These are phyloP conservation scores for Trichoderma gracile DNA, from an alignment of 2,329 filamentous ascomycete species.

Conservation along the genomic window DNA sequence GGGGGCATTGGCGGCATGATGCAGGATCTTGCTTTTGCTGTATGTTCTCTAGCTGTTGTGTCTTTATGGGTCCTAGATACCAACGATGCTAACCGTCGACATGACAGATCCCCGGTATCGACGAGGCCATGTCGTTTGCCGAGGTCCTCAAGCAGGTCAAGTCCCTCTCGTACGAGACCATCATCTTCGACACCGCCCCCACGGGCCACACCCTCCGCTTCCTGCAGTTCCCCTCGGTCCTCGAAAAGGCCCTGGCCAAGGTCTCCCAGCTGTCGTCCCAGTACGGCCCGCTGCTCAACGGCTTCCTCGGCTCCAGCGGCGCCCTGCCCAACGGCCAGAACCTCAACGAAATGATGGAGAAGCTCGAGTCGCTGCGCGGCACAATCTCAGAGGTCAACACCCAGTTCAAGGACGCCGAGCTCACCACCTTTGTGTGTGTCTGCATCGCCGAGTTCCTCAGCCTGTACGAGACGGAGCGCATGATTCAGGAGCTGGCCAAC, in stretches of 20 bases:
- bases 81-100: background rate
- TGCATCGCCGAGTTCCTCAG: conserved; percentile 97
- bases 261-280: conserved; percentile 90
- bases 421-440: conserved; percentile 97
- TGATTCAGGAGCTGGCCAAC: conserved; percentile 95
- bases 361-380: conserved; percentile 89
- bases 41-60: conserved; percentile 45
- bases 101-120: conserved; percentile 87
- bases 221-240: conserved; percentile 95
- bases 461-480: conserved; percentile 97
- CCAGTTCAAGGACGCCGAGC: conserved; percentile 94
- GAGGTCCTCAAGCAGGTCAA: conserved; percentile 99
- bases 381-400: conserved; percentile 95
- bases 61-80: no score
- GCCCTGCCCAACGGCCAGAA: conserved; percentile 86
- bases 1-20: conserved; percentile 90
- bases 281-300: conserved; percentile 94
- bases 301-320: conserved; percentile 77
- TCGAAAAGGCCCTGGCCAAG: conserved; percentile 98
- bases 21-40: conserved; percentile 95
- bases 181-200: conserved; percentile 98
- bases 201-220: conserved; percentile 98
- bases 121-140: conserved; percentile 99
- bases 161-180: conserved; percentile 96
- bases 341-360: conserved; percentile 87